phyloP scores from a whole-genome alignment of 345 rosid species.

The Populus simonii region DNA sequence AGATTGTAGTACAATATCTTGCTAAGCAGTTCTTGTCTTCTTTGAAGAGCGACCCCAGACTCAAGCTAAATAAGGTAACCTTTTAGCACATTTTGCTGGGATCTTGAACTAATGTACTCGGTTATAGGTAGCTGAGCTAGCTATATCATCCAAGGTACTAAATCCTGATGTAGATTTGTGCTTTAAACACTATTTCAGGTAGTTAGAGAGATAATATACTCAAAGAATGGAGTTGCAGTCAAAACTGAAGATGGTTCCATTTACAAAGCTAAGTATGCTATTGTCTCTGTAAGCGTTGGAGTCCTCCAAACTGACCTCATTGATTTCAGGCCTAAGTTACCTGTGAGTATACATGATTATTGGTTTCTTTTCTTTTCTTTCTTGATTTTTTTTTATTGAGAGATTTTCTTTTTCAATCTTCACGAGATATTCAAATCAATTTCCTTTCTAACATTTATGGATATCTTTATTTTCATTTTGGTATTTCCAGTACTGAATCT shows the following conservation, averaged over 20 bases:
- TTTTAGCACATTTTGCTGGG: background rate
- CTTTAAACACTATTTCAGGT: background rate
- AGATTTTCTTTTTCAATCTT: background rate
- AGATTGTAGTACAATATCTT: conserved; percentile 22
- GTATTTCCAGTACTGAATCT: background rate
- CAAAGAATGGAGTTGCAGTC: conserved; percentile 18
- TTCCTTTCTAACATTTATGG: background rate
- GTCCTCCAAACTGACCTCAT: conserved; percentile 35
- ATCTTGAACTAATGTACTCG: background rate
- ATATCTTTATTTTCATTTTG: background rate
- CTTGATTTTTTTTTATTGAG: background rate
- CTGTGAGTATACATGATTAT: conserved; percentile 9
- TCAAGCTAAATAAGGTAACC: conserved; percentile 30
- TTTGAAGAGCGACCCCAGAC: conserved; percentile 23
- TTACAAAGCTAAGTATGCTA: conserved; percentile 23
- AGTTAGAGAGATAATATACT: conserved; percentile 20
- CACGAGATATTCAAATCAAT: background rate
- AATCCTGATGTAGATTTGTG: background rate
- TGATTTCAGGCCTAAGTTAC: conserved; percentile 24
- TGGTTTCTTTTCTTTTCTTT: background rate
- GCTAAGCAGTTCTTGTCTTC: conserved; percentile 24
- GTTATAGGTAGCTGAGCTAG: background rate
- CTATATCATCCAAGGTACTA: background rate
- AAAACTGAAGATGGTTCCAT: conserved; percentile 30
- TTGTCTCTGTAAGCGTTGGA: conserved; percentile 33